Percentiles rank a stretch among this genome's conserved stretches.
Conservation (phyloP, 495 filamentous ascomycete species). For the Chaetomium fimeti region DNA sequence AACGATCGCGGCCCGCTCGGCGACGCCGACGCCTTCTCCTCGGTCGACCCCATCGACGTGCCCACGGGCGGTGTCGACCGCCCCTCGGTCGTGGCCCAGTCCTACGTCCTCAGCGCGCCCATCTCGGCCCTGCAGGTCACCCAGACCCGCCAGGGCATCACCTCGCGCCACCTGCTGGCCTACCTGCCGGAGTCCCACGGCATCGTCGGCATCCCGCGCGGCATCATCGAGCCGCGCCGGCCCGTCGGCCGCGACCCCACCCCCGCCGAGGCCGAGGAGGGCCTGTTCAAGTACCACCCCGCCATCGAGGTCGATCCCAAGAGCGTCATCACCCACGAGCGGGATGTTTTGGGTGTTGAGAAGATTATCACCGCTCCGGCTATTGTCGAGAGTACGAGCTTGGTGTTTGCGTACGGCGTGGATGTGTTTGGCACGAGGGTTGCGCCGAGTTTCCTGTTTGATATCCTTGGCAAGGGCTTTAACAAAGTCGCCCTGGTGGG, state of each 20-base stretch:
- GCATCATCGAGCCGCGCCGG: slow-evolving; percentile 79
- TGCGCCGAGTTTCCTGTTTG: slow-evolving; percentile 81
- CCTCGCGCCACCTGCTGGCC: slow-evolving; percentile 75
- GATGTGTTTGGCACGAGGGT: slow-evolving; percentile 87
- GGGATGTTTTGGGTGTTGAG: slow-evolving; percentile 74
- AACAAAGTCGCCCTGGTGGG: slow-evolving; percentile 79
- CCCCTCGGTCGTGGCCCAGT: slow-evolving; percentile 74
- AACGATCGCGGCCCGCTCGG: slow-evolving; percentile 85
- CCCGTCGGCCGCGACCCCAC: slow-evolving; percentile 83
- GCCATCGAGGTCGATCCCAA: slow-evolving; percentile 81
- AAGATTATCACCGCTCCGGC: slow-evolving; percentile 71
- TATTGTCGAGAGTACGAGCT: slow-evolving; percentile 85
- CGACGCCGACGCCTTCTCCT: slow-evolving; percentile 67
- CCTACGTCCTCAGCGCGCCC: slow-evolving; percentile 72
- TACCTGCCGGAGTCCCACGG: slow-evolving; percentile 66
- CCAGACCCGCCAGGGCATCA: slow-evolving; percentile 90
- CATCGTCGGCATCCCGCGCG: slow-evolving; percentile 75
- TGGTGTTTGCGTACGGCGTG: slow-evolving; percentile 84
- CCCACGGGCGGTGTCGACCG: slow-evolving; percentile 41
- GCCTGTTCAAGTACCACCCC: slow-evolving; percentile 71
- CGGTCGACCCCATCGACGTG: slow-evolving; percentile 54
- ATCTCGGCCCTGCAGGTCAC: slow-evolving; percentile 80
- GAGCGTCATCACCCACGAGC: slow-evolving; percentile 75
- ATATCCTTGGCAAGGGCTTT: slow-evolving; percentile 89
- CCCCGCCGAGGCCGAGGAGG: slow-evolving; percentile 75